Evolutionary conservation across 129 eudicot genomes (phyloP), one percentile per base, ranked within the genome.

Genomic region (Centella asiatica): DNA sequence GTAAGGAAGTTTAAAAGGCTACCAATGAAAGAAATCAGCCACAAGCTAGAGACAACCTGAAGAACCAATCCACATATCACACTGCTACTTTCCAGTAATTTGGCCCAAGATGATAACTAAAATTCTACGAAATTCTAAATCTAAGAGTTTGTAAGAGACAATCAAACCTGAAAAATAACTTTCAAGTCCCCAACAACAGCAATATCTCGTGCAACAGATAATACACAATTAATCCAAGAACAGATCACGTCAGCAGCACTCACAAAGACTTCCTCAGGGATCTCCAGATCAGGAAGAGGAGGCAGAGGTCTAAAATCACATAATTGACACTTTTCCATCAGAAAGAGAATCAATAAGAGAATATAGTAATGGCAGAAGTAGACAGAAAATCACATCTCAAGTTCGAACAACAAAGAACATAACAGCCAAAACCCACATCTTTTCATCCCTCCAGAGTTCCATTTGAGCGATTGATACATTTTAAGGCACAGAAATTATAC

Each of bases 1-100:
- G 98, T 84, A 69, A 92, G 76, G 69, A 92, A 82, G 87, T 74
- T 78, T 69, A 80, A 81, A n/a, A 84, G 66, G 69, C 98, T 80
- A 54, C 98, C 98, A 64, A 92, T 50, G 49, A 42, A 82, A 28
- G 95, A 92, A 44, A 87, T 74, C 49, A 87, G 14, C 90, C 83
- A 92, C 67, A 87, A 80, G 67, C 73, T 46, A n/a, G 73, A 52
- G 13, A 81, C 84, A 71, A 92, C 88, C 98, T 92, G 77, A 66
- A 62, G 53, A 65, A 69, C 31, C 60, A 74, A 60, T 4, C 52
- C 24, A 49, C 29, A 44, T 48, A 46, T 29, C 31, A 29, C 36
- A 48, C 42, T 26, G 39, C 32, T 12, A 64, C 37, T 55, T 17
- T 27, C 23, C 36, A 29, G 7, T 22, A 57, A 44, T 19, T 26